phyloP scores from a whole-genome alignment of 371 early-diverging fungal species.

The Mortierella sp. region DNA sequence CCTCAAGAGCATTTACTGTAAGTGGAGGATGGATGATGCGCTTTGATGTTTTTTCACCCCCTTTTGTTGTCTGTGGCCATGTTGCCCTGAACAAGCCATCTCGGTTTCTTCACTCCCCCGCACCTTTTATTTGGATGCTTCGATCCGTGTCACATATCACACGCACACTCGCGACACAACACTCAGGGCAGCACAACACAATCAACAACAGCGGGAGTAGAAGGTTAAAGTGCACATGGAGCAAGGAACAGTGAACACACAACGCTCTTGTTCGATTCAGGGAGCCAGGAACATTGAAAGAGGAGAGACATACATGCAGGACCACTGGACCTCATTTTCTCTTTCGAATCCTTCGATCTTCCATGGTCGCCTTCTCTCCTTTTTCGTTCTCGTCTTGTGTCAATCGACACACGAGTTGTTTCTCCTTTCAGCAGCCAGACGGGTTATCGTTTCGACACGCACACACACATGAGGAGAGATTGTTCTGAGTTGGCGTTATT shows the following conservation, averaged over 20 bases:
- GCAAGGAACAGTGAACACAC: neutral
- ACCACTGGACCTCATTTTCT: neutral
- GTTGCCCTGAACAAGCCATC: neutral
- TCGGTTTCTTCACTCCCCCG: neutral
- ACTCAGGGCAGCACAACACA: neutral
- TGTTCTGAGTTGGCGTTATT: conserved; percentile 12
- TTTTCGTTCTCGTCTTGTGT: neutral
- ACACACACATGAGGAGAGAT: neutral
- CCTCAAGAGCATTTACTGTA: conserved; percentile 91
- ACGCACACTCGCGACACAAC: neutral
- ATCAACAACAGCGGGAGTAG: neutral
- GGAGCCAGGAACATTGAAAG: neutral
- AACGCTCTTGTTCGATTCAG: neutral
- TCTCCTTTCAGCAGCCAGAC: neutral
- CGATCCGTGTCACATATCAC: conserved; percentile 1
- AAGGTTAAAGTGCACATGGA: neutral
- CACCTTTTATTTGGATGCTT: neutral
- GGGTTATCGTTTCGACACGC: neutral
- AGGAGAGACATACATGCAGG: neutral
- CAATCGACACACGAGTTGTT: neutral
- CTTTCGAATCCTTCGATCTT: neutral
- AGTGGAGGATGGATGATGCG: conserved; percentile 28
- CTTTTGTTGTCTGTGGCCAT: neutral
- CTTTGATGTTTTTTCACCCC: conserved; percentile 7
- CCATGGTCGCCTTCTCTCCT: neutral